Evolutionary conservation across 2,329 filamentous ascomycete genomes (phyloP).

Genomic region (Calonectria pseudoreteaudii): DNA sequence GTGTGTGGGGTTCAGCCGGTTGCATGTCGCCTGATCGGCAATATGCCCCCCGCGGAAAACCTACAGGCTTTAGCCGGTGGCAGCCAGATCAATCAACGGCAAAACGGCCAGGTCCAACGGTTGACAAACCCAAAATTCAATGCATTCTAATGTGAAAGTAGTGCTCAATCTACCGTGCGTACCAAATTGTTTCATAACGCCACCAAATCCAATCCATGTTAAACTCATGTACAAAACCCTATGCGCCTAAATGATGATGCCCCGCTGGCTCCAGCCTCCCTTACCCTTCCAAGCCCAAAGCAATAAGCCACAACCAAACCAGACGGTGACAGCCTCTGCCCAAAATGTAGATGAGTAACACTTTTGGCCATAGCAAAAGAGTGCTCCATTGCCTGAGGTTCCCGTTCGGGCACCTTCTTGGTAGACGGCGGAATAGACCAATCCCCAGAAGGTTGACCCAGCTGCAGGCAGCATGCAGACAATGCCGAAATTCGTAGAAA

Average conservation of each 20-base stretch:
- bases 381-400: constrained; percentile 55
- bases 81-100: background rate
- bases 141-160: background rate
- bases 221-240: background rate
- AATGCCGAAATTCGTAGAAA: constrained; percentile 97
- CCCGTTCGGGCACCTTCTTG: constrained; percentile 69
- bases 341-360: constrained; percentile 89
- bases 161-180: background rate
- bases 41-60: constrained; percentile 33
- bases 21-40: background rate
- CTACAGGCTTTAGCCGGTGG: background rate
- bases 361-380: constrained; percentile 81
- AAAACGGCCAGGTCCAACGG: background rate
- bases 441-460: constrained; percentile 89
- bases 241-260: constrained; percentile 69
- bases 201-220: background rate
- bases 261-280: constrained; percentile 80
- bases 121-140: background rate
- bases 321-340: constrained; percentile 85
- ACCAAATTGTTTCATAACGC: background rate
- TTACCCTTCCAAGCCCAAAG: constrained; percentile 84
- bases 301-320: constrained; percentile 79
- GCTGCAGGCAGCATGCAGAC: constrained; percentile 91
- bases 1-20: background rate
- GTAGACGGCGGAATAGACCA: constrained; percentile 88